A percentile compares a stretch with the other conserved stretches of the same genome.
These are phyloP conservation scores for Colletotrichum noveboracense DNA, from an alignment of 2,329 filamentous ascomycete genomes.

Conservation along the genomic window DNA sequence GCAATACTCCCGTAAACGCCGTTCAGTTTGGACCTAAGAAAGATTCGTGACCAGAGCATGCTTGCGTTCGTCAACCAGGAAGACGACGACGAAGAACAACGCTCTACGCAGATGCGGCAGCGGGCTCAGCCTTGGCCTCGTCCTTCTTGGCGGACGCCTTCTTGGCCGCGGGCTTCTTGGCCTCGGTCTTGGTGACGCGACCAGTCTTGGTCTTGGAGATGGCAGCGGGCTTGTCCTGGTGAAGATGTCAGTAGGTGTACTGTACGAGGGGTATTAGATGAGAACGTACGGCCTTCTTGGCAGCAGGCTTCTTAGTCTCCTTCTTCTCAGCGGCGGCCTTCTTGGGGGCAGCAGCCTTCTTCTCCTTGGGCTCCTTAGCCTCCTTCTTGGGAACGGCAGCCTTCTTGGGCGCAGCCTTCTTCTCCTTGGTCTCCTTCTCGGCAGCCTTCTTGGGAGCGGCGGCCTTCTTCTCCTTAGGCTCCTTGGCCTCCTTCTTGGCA, in stretches of 20 bases:
- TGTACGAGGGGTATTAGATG: conserved; percentile 36
- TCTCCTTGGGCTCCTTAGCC: conserved; percentile 48
- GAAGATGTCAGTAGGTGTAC: conserved; percentile 23
- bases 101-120: conserved; percentile 16
- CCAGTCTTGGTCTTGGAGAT: conserved; percentile 86
- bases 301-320: conserved; percentile 36
- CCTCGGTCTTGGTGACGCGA: conserved; percentile 75
- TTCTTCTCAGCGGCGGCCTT: conserved; percentile 40
- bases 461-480: conserved; percentile 36
- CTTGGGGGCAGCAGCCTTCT: conserved; percentile 52
- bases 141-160: conserved; percentile 48
- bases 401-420: conserved; percentile 50
- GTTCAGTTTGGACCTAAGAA: conserved; percentile 8
- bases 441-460: conserved; percentile 38
- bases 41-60: conserved; percentile 19
- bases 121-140: conserved; percentile 17
- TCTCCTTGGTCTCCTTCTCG: conserved; percentile 73
- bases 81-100: neutral
- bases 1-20: conserved; percentile 18
- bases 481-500: conserved; percentile 46
- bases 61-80: neutral
- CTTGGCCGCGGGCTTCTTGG: conserved; percentile 51
- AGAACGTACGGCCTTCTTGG: conserved; percentile 32
- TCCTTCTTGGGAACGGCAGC: conserved; percentile 47
- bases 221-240: conserved; percentile 72